These are phyloP conservation scores for Candida sojae DNA, from an alignment of 1,139 yeast species.

Conservation along the genomic window DNA sequence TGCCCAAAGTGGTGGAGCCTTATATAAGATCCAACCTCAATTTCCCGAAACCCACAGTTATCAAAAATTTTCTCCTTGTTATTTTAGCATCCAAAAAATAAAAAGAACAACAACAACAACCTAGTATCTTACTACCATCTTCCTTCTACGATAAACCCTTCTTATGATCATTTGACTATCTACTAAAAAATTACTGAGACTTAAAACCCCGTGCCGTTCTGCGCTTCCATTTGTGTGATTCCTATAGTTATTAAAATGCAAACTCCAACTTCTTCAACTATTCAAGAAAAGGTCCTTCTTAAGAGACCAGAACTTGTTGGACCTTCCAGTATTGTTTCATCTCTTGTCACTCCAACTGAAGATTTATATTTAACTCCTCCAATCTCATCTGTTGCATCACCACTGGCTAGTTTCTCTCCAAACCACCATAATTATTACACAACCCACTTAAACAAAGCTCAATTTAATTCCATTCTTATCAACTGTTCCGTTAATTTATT, in stretches of 20 bases:
- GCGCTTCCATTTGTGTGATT: too few relatives aligned
- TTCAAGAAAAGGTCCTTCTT: not conserved
- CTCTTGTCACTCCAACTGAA: constrained; percentile 2
- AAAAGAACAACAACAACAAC: too few relatives aligned
- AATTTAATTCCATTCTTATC: constrained; percentile 42
- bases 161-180: constrained; percentile 3
- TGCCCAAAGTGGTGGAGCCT: not conserved
- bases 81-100: not conserved
- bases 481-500: constrained; percentile 40
- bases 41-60: constrained; percentile 1
- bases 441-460: constrained; percentile 39
- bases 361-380: constrained; percentile 3
- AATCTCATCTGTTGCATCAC: constrained; percentile 1
- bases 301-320: not conserved
- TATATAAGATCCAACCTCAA: constrained; percentile 1
- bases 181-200: constrained; percentile 4
- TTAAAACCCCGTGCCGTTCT: not conserved
- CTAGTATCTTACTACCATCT: not conserved
- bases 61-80: not conserved
- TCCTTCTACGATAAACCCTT: not conserved
- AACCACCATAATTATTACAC: constrained; percentile 45
- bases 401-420: constrained; percentile 22
- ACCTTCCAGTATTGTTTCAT: not conserved
- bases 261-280: constrained; percentile 2
- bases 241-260: not conserved